Base-by-base conservation (phyloP, 2,329 filamentous ascomycete genomes). In the Colletotrichum tofieldiae region DNA sequence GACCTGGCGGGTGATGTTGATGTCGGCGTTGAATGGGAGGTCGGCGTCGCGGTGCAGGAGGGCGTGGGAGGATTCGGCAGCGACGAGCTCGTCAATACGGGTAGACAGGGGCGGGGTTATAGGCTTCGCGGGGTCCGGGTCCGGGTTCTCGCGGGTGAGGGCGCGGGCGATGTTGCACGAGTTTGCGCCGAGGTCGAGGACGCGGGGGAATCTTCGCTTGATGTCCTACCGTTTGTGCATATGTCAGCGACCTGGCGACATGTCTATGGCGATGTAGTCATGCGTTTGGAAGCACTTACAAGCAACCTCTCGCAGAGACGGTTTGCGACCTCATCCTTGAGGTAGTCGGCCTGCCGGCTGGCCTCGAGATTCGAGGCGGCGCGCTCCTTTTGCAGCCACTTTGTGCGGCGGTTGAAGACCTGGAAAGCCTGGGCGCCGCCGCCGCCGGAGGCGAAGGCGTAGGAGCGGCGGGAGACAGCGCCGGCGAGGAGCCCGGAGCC, bases 161-260 rank as follows among this genome's bases (percentile, higher is more conserved):
- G 94, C 93, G 74, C 93, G 91, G 26, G 95, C 95, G 73, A 99
- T 91, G 82, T 98, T 97, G 88, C 96, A 98, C 73, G 96, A 94
- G 81, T 98, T 98, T 74, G 96, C 96, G 74, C 96, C 96, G 41
- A 98, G 91, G 82, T 99, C 96, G 73, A 99, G 93, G 32, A 95
- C 94, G 75, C 90, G 88, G 55, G 93, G 90, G 77, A 97, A 98
- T 68, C 91, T 87, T 41, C 96, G 93, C 78, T 97, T 98, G 85
- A 99, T 97, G 80, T 98, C 95, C 93, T 95, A 75, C 16, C 20
- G 9, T 9, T n/a, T 6, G 6, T 8, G 18, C 8, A n/a, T 54
- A 2, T 14, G 7, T 65, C 47, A 66, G 49, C 18, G 51, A 55
- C 18, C 29, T 20, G 18, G 16, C 29, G 18, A 55, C 18, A 32